Percentiles rank a stretch among this genome's conserved stretches.
phyloP scores from a whole-genome alignment of 768 basidiomycete genomes.

The Russula olivacea region DNA sequence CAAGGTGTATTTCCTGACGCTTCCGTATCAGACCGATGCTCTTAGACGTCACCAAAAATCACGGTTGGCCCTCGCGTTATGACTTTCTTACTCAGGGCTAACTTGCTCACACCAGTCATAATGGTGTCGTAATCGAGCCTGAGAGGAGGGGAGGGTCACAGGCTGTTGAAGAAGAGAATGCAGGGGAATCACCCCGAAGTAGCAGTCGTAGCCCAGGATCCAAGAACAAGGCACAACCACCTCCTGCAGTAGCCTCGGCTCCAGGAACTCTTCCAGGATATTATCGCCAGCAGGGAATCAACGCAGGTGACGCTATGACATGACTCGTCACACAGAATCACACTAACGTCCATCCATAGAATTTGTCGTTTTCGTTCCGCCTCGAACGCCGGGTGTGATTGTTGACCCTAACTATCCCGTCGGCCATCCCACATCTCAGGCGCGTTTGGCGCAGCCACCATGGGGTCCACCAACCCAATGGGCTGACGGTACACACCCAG shows the following conservation, averaged over 20 bases:
- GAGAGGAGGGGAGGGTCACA: conserved; percentile 27
- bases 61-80: conserved; percentile 41
- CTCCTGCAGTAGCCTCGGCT: conserved; percentile 35
- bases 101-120: conserved; percentile 42
- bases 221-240: conserved; percentile 30
- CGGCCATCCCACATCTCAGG: conserved; percentile 49
- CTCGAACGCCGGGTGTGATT: conserved; percentile 36
- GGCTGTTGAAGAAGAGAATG: conserved; percentile 27
- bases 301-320: conserved; percentile 34
- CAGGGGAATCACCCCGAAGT: conserved; percentile 40
- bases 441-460: conserved; percentile 36
- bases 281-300: conserved; percentile 60
- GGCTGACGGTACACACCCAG: conserved; percentile 31
- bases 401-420: conserved; percentile 41
- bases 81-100: conserved; percentile 12
- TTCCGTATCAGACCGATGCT: conserved; percentile 58
- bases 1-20: conserved; percentile 1
- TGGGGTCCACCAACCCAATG: conserved; percentile 36
- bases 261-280: conserved; percentile 45
- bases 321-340: not conserved
- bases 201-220: conserved; percentile 48
- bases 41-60: conserved; percentile 76
- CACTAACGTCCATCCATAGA: conserved; percentile 9
- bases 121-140: conserved; percentile 60
- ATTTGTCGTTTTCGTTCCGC: conserved; percentile 24